Evolutionary conservation across 1,139 yeast species (phyloP).

Genomic region (Protomyces pachydermus): DNA sequence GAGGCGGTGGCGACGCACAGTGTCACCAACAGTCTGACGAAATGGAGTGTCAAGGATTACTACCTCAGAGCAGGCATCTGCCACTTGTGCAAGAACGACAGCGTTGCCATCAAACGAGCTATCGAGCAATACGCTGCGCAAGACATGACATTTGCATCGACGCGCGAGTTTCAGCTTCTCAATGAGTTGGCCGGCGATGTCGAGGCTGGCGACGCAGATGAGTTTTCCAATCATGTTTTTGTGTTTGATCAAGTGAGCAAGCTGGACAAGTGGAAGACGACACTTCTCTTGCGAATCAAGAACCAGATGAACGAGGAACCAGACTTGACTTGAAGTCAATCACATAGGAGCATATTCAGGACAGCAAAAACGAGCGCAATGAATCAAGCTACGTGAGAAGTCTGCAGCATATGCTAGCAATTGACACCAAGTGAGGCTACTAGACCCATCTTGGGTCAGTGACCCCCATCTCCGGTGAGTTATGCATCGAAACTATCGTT

Average conservation of each 20-base stretch:
- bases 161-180: slow-evolving; percentile 58
- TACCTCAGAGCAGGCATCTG: slow-evolving; percentile 79
- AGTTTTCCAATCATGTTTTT: slow-evolving; percentile 65
- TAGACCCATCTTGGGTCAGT: too few relatives aligned
- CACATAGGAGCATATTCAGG: background rate
- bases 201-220: slow-evolving; percentile 73
- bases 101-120: slow-evolving; percentile 76
- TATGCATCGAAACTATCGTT: too few relatives aligned
- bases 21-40: slow-evolving; percentile 67
- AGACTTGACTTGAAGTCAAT: slow-evolving; percentile 38
- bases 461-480: too few relatives aligned
- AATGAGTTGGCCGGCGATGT: slow-evolving; percentile 65
- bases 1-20: slow-evolving; percentile 38
- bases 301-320: slow-evolving; percentile 71
- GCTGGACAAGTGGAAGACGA: slow-evolving; percentile 90
- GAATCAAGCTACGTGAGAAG: too few relatives aligned
- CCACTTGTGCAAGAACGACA: slow-evolving; percentile 63
- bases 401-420: too few relatives aligned
- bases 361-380: too few relatives aligned
- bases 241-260: slow-evolving; percentile 85
- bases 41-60: slow-evolving; percentile 91
- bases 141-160: slow-evolving; percentile 71
- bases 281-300: slow-evolving; percentile 75
- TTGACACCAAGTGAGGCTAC: too few relatives aligned
- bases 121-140: slow-evolving; percentile 59